Evolutionary conservation across 208 protist species (phyloP), one percentile per base, ranked within the genome.

Genomic region (Trichomonas vaginalis): DNA sequence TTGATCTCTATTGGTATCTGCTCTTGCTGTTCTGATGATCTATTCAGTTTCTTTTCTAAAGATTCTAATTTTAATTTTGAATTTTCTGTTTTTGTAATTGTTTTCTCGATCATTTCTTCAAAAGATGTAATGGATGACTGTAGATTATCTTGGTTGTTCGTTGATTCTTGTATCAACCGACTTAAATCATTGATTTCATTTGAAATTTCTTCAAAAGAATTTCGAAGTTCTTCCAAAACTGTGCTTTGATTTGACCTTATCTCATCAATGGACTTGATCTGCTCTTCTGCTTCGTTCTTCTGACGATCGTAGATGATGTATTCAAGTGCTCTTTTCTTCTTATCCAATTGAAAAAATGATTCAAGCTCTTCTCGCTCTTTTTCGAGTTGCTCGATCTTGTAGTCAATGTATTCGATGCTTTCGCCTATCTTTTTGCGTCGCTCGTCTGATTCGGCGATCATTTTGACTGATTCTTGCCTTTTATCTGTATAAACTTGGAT

Each of bases 321-420:
- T 92, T 92, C 86, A 21, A 92, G 15, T 56, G 86, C 86, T 42
- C 37, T 35, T 39, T 32, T 9, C 39, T 35, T 32, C 39, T 45
- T 23, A 48, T 51, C 35, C 39, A 92, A n/a, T 35, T 51, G 17
- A n/a, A 51, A 4, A 51, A 48, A 92, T 39, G 35, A 17, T 51
- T 92, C 86, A 17, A 92, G 45, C 39, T 92, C 86, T 92, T 92
- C n/a, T 92, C 51, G 48, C 39, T 92, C 86, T 56, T 56, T n/a
- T 39, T 51, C 27, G 0, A 92, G 17, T 47, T 92, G 86, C 21
- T 48, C 86, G 37, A 92, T 42, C 27, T 27, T 92, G 1, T 92
- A 14, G 8, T 92, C 86, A 39, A 92, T 92, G 14, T 92, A 42
- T 48, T 35, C 32, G 12, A 92, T 92, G 9, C 40, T 39, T 21